Evolutionary conservation across 2,329 filamentous ascomycete species (phyloP), one percentile per base, ranked within the genome.

Genomic region (Dothistroma septosporum): DNA sequence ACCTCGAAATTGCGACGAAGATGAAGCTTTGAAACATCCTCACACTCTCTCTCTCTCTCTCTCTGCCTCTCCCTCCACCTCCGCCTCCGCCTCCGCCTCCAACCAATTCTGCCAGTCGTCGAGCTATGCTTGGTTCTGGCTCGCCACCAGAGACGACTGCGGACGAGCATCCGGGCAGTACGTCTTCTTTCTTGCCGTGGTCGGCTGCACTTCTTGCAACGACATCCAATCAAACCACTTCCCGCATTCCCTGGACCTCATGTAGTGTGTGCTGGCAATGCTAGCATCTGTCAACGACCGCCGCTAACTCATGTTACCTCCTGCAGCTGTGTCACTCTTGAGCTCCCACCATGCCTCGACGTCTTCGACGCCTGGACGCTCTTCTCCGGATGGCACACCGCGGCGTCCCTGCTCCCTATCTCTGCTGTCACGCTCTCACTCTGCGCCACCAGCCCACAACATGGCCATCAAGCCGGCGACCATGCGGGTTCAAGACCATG

Each of bases 201-300:
- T 63, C 60, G 53, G 60, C 61, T 61, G 57, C 62, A 55, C 55
- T 58, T 53, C 58, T 55, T 53, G 50, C 46, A 47, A 49, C 52
- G 55, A 47, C 50, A 58, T 57, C 67, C 65, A 70, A 70, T 70
- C 68, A 70, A 44, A 60, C 41, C 57, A 52, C 58, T 57, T 64
- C 56, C 66, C 61, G 62, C 59, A 37, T 53, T 58, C 55, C 66
- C 61, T 59, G 53, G 59, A 61, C 64, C 55, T 57, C 61, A 64
- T 70, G 70, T 69, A 70, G 60, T 67, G 69, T 73, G 70, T 70
- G 70, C 70, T 73, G 70, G 71, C 72, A 70, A 61, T 68, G 66
- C 68, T 66, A 63, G 61, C 66, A 69, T 68, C 68, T 70, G 66
- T 69, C 66, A 68, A 70, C 57, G 61, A 69, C 63, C 60, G 58